These are phyloP conservation scores for Fraxinus paxiana DNA, from an alignment of 305 asterid genomes.

Conservation along the genomic window DNA sequence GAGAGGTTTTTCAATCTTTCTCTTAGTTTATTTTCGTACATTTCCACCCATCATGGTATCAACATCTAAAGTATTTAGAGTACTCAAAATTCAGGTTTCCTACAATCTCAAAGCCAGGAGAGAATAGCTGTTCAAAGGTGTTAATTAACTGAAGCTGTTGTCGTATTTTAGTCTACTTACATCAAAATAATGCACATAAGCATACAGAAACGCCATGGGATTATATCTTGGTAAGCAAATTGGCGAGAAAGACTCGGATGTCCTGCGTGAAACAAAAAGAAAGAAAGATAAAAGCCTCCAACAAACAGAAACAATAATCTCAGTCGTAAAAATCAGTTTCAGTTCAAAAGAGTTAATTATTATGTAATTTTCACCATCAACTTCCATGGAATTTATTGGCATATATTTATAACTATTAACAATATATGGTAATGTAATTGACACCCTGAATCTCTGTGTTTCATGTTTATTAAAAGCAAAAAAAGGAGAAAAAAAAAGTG, in stretches of 20 bases:
- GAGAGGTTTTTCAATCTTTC: not conserved
- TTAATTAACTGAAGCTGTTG: constrained; percentile 8
- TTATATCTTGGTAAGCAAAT: constrained; percentile 97
- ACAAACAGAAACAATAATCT: constrained; percentile 1
- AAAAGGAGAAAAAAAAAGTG: not conserved
- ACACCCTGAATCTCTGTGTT: not conserved
- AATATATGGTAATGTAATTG: not conserved
- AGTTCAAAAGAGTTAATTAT: not conserved
- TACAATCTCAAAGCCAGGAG: constrained; percentile 8
- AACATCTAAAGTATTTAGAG: constrained; percentile 3
- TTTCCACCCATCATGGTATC: not conserved
- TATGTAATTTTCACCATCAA: not conserved
- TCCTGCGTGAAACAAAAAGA: constrained; percentile 54
- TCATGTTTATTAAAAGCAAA: not conserved
- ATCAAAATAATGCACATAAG: constrained; percentile 95
- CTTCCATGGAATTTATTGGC: not conserved
- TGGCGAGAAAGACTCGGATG: constrained; percentile 97
- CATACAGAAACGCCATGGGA: constrained; percentile 90
- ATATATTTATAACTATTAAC: not conserved
- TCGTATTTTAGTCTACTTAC: constrained; percentile 45
- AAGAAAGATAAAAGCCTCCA: constrained; percentile 22
- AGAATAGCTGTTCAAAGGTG: not conserved
- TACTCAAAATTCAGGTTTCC: constrained; percentile 1
- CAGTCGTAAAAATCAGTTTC: not conserved
- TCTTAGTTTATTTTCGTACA: not conserved